Evolutionary conservation across 1,284 basidiomycete genomes (phyloP).

Genomic region (Sporisorium sorghi): DNA sequence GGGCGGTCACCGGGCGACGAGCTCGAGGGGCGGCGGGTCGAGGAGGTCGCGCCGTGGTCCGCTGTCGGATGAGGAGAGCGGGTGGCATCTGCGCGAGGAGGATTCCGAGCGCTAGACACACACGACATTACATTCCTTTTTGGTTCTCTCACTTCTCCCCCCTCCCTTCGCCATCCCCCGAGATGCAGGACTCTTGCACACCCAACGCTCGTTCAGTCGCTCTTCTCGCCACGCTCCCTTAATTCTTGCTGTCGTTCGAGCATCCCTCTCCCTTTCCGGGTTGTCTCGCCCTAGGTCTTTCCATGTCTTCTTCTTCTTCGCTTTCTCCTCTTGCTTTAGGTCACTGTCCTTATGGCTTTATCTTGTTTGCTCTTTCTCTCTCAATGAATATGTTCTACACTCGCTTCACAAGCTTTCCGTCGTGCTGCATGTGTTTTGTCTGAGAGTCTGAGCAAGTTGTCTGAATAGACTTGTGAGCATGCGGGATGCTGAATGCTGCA

Average conservation of each 20-base stretch:
- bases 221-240: slow-evolving; percentile 11
- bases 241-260: background rate
- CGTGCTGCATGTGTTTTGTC: background rate
- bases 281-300: background rate
- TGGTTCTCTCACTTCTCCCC: background rate
- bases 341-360: background rate
- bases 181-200: slow-evolving; percentile 25
- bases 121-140: background rate
- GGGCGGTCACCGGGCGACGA: slow-evolving; percentile 3
- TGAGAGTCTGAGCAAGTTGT: background rate
- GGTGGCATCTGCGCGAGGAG: slow-evolving; percentile 53
- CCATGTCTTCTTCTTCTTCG: background rate
- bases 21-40: slow-evolving; percentile 25
- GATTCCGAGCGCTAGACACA: slow-evolving; percentile 24
- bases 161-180: background rate
- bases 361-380: background rate
- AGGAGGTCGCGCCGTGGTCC: slow-evolving; percentile 28
- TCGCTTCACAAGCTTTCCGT: background rate
- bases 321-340: background rate
- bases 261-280: slow-evolving; percentile 4
- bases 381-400: background rate
- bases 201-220: slow-evolving; percentile 25
- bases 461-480: no score
- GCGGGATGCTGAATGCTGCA: no score
- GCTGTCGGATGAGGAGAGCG: slow-evolving; percentile 46